A percentile compares a stretch with the other conserved stretches of the same genome.
Conservation (phyloP, 768 basidiomycete species). For the Tephrocybe sp. region DNA sequence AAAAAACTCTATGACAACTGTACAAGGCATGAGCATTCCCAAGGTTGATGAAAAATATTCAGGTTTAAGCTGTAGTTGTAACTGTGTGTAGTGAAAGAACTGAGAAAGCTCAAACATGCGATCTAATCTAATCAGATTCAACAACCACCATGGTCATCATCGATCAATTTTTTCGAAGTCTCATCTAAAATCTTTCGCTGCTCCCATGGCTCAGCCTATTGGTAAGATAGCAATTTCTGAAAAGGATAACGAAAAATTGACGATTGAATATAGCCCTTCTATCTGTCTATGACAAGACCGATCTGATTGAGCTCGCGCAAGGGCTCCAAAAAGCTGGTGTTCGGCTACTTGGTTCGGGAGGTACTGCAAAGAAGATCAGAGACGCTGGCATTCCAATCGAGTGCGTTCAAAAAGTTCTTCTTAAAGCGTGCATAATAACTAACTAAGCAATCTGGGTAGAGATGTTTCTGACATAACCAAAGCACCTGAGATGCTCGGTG, state of each 20-base stretch:
- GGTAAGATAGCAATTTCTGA: conserved; percentile 6
- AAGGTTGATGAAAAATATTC: too few species aligned
- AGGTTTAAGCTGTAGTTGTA: too few species aligned
- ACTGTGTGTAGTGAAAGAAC: too few species aligned
- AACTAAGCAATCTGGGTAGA: conserved; percentile 38
- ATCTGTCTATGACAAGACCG: conserved; percentile 95
- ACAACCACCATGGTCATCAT: neutral
- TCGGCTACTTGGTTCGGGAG: conserved; percentile 90
- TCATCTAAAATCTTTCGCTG: neutral
- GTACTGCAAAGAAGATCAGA: conserved; percentile 96
- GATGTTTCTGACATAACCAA: conserved; percentile 98
- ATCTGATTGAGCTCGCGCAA: conserved; percentile 84
- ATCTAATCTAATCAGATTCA: conserved; percentile 11
- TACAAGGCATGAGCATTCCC: too few species aligned
- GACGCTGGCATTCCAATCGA: conserved; percentile 90
- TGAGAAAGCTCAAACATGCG: too few species aligned
- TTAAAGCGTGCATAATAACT: conserved; percentile 1
- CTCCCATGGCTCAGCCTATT: conserved; percentile 16
- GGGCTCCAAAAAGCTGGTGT: conserved; percentile 83
- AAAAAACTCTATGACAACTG: too few species aligned
- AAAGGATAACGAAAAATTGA: neutral
- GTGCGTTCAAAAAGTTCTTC: conserved; percentile 45
- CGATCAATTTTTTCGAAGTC: conserved; percentile 9
- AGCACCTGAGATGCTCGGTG: conserved; percentile 98
- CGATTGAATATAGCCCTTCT: conserved; percentile 61